Evolutionary conservation across 2,329 filamentous ascomycete genomes (phyloP), one percentile per base, ranked within the genome.

Genomic region (Arthrobotrys pseudoclavata): DNA sequence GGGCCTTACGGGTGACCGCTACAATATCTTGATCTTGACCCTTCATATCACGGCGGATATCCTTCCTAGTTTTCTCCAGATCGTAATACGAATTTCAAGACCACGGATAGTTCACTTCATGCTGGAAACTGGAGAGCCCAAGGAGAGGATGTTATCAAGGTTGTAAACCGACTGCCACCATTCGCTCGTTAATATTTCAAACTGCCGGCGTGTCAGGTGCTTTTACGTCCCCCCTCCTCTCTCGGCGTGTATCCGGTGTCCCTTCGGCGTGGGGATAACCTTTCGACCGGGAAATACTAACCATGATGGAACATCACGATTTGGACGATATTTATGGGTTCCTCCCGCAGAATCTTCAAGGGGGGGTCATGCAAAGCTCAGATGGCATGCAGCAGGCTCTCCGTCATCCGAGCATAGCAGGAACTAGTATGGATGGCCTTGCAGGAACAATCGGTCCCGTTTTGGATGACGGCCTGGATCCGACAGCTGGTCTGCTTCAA

Each of bases 391-490:
- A 63, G 13, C 50, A 64, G 26, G 40, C 48, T 37, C 66, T 70
- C 45, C 72, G 34, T 13, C 60, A 76, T 15, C 42, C 37, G 15
- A 76, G 42, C 42, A 76, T 76, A 60, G 60, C 40, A 18, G 61
- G 72, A 24, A 70, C 66, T 45, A 76, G 29, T 40, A 76, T 76
- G 72, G 72, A 76, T 42, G 66, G 29, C 18, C 60, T 76, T n/a
- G 34, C 52, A 12, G 70, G 62, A 55, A 61, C 62, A 15, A 66
- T 69, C 9, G 72, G 72, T 12, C 31, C 72, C 12, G 66, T 69
- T 26, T 40, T 76, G 4, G 72, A 76, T n/a, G 31, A 29, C 18
- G 29, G 18, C 13, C 63, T 76, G 45, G 71, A 76, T 45, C 29
- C 64, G 15, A 69, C 71, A 1, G 71, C 47, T 42, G 29, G 60